Evolutionary conservation across 2,329 filamentous ascomycete species (phyloP).

Genomic region (Alternaria brassicae): DNA sequence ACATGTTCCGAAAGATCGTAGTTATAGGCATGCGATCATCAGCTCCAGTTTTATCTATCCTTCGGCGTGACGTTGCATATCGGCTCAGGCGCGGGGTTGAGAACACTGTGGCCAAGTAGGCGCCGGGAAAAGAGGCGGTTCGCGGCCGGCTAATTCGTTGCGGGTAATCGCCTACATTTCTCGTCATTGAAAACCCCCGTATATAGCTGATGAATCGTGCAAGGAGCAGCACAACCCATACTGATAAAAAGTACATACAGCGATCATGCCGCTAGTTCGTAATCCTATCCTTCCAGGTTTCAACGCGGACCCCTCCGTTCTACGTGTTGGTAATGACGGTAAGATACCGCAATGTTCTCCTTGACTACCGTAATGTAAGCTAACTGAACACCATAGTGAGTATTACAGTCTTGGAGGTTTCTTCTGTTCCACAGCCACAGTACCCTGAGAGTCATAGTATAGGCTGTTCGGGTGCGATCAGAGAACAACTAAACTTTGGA

Average conservation of each 20-base stretch:
- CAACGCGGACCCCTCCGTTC: slow-evolving; percentile 67
- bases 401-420: not conserved
- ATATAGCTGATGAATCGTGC: not conserved
- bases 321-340: slow-evolving; percentile 56
- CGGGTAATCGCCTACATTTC: not conserved
- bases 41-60: slow-evolving; percentile 1
- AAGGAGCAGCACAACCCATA: not conserved
- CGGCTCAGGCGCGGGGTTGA: slow-evolving; percentile 2
- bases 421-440: not conserved
- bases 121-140: slow-evolving; percentile 18
- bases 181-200: not conserved
- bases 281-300: slow-evolving; percentile 67
- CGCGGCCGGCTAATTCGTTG: slow-evolving; percentile 13
- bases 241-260: not conserved
- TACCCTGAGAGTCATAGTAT: not conserved
- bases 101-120: slow-evolving; percentile 7
- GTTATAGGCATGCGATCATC: not conserved
- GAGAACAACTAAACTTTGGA: not conserved
- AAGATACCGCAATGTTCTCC: not conserved
- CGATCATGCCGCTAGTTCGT: slow-evolving; percentile 44
- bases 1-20: not conserved
- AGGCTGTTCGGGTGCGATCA: not conserved
- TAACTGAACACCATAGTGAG: slow-evolving; percentile 8
- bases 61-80: slow-evolving; percentile 1
- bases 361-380: not conserved